Conservation (phyloP, 305 asterid species). For the Fraxinus xanthoxyloides region DNA sequence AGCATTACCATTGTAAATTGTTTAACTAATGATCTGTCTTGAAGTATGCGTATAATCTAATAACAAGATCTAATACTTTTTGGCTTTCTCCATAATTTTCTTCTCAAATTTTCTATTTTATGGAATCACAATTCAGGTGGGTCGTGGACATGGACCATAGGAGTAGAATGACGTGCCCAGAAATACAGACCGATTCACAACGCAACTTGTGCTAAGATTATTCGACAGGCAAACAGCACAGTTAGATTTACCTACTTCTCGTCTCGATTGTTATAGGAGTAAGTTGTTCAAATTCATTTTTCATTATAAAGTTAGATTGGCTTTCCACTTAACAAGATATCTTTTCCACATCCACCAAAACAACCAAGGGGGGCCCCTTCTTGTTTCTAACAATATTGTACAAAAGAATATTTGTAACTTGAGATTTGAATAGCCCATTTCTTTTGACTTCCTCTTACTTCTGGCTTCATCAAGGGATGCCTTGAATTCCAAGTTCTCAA, state of each 20-base stretch:
- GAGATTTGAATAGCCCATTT: conserved; percentile 20
- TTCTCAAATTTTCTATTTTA: not conserved
- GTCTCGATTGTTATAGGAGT: not conserved
- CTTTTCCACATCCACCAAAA: not conserved
- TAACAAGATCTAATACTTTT: not conserved
- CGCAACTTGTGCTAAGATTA: not conserved
- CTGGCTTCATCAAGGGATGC: conserved; percentile 32
- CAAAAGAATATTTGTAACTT: conserved; percentile 26
- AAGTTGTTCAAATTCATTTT: not conserved
- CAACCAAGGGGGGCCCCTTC: not conserved
- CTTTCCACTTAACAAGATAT: not conserved
- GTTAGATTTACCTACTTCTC: not conserved
- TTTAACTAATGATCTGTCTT: not conserved
- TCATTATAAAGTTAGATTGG: not conserved
- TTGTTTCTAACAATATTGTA: conserved; percentile 11
- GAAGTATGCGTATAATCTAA: not conserved
- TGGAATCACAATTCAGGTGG: not conserved
- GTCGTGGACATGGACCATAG: not conserved
- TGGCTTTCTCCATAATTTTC: not conserved
- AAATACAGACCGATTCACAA: not conserved
- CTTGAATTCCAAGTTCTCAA: conserved; percentile 42
- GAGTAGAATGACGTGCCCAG: not conserved
- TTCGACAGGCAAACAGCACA: not conserved
- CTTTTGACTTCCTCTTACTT: conserved; percentile 29
- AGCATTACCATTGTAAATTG: not conserved